phyloP scores from a whole-genome alignment of 257 asterid genomes.

The Scutellaria barbata region DNA sequence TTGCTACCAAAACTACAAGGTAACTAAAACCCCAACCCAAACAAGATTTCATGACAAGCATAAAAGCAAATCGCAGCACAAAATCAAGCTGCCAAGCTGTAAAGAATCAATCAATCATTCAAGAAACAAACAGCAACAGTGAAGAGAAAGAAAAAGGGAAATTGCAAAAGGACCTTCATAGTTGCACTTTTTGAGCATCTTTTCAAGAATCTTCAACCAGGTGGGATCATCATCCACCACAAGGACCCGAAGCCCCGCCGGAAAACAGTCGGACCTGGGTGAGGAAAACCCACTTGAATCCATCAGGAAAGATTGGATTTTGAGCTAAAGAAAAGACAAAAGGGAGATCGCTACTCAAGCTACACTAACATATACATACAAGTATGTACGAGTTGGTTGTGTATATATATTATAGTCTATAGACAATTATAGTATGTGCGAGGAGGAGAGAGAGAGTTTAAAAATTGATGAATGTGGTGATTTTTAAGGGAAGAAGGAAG shows the following conservation, averaged over 20 bases:
- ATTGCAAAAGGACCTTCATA: conserved; percentile 73
- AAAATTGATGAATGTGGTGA: conserved; percentile 33
- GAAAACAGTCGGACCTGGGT: conserved; percentile 68
- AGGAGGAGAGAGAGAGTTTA: conserved; percentile 18
- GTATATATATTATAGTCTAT: conserved; percentile 26
- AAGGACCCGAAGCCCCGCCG: conserved; percentile 91
- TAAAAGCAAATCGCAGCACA: neutral
- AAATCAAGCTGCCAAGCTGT: conserved; percentile 24
- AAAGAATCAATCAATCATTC: conserved; percentile 28
- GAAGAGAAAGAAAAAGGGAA: conserved; percentile 14
- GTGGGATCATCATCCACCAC: conserved; percentile 98
- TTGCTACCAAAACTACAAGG: too few species aligned
- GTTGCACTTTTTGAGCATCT: conserved; percentile 92
- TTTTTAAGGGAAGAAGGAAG: conserved; percentile 40
- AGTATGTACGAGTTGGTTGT: conserved; percentile 27
- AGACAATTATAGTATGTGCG: conserved; percentile 37
- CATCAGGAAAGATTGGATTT: conserved; percentile 44
- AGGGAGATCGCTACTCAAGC: conserved; percentile 37
- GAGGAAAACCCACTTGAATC: conserved; percentile 69
- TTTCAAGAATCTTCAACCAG: conserved; percentile 95
- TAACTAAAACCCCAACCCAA: too few species aligned
- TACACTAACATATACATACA: conserved; percentile 28
- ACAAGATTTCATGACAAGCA: neutral
- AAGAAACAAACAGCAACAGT: neutral
- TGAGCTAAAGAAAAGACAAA: conserved; percentile 38